Conservation (phyloP, 148 eudicot genomes). For the Rhododendron henanense region DNA sequence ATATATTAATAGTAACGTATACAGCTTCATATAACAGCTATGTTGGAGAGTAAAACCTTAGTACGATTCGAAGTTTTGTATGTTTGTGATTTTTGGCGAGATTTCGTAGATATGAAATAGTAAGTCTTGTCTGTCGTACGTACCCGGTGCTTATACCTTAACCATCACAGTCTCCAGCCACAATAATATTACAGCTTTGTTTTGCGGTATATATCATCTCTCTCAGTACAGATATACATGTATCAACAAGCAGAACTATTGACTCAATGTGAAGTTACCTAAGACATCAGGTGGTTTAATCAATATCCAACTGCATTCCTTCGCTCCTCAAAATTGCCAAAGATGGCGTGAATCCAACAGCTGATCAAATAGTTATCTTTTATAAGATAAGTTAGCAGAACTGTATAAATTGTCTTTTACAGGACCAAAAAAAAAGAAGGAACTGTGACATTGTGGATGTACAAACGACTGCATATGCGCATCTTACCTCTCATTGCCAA, state of each 20-base stretch:
- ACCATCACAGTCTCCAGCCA: neutral
- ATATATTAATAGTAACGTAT: neutral
- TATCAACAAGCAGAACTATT: neutral
- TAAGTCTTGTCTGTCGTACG: neutral
- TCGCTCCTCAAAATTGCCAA: neutral
- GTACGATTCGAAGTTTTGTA: neutral
- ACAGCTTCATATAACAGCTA: neutral
- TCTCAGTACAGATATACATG: neutral
- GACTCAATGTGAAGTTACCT: neutral
- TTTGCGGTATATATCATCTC: neutral
- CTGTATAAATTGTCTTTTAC: neutral
- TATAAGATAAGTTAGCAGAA: neutral
- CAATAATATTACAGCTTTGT: neutral
- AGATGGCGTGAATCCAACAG: neutral
- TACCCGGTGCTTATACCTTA: neutral
- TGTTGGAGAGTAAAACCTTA: neutral
- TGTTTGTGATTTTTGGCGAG: neutral
- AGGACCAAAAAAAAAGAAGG: neutral
- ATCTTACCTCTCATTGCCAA: neutral
- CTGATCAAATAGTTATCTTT: neutral
- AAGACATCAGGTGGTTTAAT: neutral
- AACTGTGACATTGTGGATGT: neutral
- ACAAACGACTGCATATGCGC: neutral
- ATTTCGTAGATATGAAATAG: neutral
- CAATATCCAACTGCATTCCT: neutral